Evolutionary conservation across 768 basidiomycete genomes (phyloP).

Genomic region (Roridomyces roridus): DNA sequence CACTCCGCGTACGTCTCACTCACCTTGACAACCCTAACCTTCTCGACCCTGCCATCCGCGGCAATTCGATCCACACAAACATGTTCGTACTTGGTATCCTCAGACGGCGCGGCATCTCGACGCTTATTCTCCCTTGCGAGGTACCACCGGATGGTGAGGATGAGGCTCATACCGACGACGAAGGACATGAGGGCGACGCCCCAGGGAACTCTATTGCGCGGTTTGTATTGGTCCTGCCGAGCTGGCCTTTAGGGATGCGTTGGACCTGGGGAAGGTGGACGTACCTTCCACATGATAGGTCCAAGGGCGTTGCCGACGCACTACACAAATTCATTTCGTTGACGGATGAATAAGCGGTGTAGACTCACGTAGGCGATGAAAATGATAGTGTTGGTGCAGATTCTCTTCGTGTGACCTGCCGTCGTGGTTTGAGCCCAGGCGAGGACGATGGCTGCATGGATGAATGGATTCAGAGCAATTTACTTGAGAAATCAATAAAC

Average conservation of each 20-base stretch:
- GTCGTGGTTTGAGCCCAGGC: conserved; percentile 72
- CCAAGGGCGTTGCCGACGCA: conserved; percentile 49
- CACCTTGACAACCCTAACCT: conserved; percentile 57
- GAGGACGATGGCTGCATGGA: conserved; percentile 46
- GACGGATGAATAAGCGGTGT: too few species aligned
- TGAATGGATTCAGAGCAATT: neutral
- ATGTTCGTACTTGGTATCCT: conserved; percentile 47
- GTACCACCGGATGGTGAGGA: conserved; percentile 45
- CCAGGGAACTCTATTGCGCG: conserved; percentile 64
- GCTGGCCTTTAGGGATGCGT: too few species aligned
- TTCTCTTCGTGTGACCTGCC: conserved; percentile 74
- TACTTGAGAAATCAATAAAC: neutral
- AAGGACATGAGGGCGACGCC: conserved; percentile 58
- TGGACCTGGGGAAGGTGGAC: neutral
- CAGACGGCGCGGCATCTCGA: conserved; percentile 50
- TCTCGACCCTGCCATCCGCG: conserved; percentile 43
- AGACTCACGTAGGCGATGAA: conserved; percentile 62
- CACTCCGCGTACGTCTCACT: neutral
- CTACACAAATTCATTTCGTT: neutral
- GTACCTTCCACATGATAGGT: conserved; percentile 59
- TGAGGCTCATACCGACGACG: conserved; percentile 41
- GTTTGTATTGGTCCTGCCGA: conserved; percentile 49
- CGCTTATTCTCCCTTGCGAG: conserved; percentile 54
- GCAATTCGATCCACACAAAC: conserved; percentile 48
- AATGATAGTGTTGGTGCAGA: conserved; percentile 77